These are phyloP conservation scores for Neofusicoccum umdonicola DNA, from an alignment of 2,329 filamentous ascomycete species.

Conservation along the genomic window DNA sequence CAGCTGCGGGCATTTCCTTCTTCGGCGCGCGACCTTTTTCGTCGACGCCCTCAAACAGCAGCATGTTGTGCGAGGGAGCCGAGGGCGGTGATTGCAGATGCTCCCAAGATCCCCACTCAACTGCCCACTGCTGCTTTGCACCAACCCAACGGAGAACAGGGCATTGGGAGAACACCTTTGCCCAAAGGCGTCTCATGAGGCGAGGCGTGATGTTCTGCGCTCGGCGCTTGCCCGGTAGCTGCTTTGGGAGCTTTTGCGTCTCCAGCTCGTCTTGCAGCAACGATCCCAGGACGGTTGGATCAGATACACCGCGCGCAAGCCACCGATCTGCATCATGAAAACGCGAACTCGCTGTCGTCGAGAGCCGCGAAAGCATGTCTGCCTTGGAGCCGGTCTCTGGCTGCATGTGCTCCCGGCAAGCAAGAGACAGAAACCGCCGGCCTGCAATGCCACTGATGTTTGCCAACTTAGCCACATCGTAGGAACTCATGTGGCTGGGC, in stretches of 20 bases:
- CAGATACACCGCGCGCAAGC: background rate
- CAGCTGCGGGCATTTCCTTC: background rate
- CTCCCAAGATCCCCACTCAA: slow-evolving; percentile 32
- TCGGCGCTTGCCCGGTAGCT: slow-evolving; percentile 2
- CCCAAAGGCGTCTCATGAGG: slow-evolving; percentile 48
- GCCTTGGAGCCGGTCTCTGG: slow-evolving; percentile 7
- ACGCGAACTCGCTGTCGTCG: background rate
- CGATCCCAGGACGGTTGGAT: background rate
- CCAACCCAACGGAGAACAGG: slow-evolving; percentile 34
- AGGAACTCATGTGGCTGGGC: background rate
- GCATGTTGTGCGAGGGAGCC: background rate
- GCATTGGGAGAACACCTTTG: slow-evolving; percentile 40
- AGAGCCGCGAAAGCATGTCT: slow-evolving; percentile 2
- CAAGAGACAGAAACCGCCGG: slow-evolving; percentile 10
- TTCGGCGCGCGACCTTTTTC: background rate
- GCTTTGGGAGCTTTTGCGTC: background rate
- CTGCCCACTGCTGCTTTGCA: slow-evolving; percentile 28
- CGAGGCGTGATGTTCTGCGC: slow-evolving; percentile 41
- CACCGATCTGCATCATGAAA: background rate
- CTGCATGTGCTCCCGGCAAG: background rate
- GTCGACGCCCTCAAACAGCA: background rate
- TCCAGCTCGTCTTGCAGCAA: slow-evolving; percentile 4
- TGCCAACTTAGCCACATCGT: slow-evolving; percentile 11
- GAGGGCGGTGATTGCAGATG: background rate
- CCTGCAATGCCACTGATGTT: slow-evolving; percentile 1